Percentiles rank a stretch among this genome's conserved stretches.
Evolutionary conservation across 2,329 filamentous ascomycete species (phyloP).

Genomic region (Alternaria gansuensis): DNA sequence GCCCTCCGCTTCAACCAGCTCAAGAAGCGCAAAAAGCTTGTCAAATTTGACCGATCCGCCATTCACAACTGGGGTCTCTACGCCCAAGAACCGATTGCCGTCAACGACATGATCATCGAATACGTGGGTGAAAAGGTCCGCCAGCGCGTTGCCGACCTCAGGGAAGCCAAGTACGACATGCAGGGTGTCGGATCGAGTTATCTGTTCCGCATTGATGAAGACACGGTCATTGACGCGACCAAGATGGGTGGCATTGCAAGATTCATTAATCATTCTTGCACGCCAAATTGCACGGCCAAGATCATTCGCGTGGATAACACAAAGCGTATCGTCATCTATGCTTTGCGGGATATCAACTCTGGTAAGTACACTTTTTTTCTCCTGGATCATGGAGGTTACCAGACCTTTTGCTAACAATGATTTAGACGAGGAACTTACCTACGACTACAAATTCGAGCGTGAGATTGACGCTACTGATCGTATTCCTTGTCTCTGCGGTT

Average conservation of each 20-base stretch:
- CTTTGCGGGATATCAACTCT: constrained; percentile 90
- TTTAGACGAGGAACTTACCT: constrained; percentile 96
- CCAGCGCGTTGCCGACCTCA: constrained; percentile 96
- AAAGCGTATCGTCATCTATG: constrained; percentile 99
- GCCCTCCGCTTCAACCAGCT: constrained; percentile 98
- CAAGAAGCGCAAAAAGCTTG: constrained; percentile 99
- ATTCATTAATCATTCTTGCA: constrained; percentile 99
- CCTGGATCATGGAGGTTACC: constrained; percentile 5
- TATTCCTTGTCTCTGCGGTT: constrained; percentile 96
- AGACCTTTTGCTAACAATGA: constrained; percentile 36
- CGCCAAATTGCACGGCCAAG: constrained; percentile 98
- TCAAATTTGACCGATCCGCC: constrained; percentile 95
- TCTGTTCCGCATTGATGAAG: constrained; percentile 97
- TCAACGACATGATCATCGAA: constrained; percentile 99
- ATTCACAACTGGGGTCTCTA: constrained; percentile 99
- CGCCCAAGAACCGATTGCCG: constrained; percentile 94
- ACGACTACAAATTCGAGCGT: constrained; percentile 99
- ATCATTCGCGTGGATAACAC: constrained; percentile 99
- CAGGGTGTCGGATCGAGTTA: constrained; percentile 98
- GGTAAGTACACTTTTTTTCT: constrained; percentile 69
- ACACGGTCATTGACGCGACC: constrained; percentile 96
- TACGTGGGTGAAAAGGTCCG: constrained; percentile 98
- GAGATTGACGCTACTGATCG: constrained; percentile 94
- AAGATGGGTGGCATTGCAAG: constrained; percentile 98
- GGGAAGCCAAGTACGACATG: constrained; percentile 90